phyloP scores from a whole-genome alignment of 2,329 filamentous ascomycete species.

The Thelonectria discophora region DNA sequence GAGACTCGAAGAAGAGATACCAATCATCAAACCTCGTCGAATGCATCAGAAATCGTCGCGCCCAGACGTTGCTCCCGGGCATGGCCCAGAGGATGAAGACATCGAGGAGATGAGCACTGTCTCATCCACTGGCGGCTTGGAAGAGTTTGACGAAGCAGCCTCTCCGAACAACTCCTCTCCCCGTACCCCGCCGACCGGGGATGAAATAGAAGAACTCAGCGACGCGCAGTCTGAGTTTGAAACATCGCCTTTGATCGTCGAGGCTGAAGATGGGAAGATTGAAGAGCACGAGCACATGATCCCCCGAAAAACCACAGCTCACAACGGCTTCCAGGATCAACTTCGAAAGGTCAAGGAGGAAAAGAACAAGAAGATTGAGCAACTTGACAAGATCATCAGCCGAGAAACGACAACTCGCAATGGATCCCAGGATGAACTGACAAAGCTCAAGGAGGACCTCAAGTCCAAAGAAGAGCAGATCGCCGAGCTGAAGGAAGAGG shows the following conservation, averaged over 20 bases:
- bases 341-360: too few relatives aligned
- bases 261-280: neutral
- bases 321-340: neutral
- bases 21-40: neutral
- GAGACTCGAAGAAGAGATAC: neutral
- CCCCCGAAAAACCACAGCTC: neutral
- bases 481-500: neutral
- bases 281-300: neutral
- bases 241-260: neutral
- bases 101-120: neutral
- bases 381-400: too few relatives aligned
- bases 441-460: neutral
- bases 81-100: neutral
- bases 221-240: neutral
- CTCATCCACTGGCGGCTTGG: neutral
- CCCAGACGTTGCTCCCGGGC: neutral
- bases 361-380: too few relatives aligned
- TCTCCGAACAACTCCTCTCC: neutral
- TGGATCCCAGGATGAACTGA: too few relatives aligned
- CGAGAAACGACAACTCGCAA: too few relatives aligned
- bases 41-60: neutral
- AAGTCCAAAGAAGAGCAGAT: neutral
- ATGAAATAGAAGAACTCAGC: neutral
- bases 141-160: neutral
- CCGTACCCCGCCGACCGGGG: neutral